Percentiles rank a stretch among this genome's conserved stretches.
Conservation (phyloP, 2,329 filamentous ascomycete genomes). For the Alternaria metachromatica region DNA sequence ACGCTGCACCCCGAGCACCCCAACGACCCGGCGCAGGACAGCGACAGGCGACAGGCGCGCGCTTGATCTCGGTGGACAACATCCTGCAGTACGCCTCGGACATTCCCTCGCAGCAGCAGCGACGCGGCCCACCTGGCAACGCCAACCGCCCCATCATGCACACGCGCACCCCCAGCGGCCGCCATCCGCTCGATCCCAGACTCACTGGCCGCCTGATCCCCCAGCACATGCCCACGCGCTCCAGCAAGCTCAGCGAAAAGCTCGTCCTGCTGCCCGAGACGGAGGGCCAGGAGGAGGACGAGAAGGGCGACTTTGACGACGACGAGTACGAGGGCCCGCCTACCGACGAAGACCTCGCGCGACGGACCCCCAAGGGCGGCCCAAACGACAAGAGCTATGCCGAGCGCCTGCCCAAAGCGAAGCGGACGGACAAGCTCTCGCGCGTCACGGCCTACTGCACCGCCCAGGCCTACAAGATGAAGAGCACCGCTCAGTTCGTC, state of each 20-base stretch:
- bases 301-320: conserved; percentile 64
- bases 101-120: conserved; percentile 93
- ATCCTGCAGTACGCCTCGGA: conserved; percentile 93
- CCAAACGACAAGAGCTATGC: conserved; percentile 85
- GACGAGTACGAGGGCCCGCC: conserved; percentile 64
- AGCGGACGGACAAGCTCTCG: conserved; percentile 85
- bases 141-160: conserved; percentile 57
- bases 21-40: conserved; percentile 34
- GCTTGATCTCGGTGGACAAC: conserved; percentile 87
- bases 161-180: conserved; percentile 57
- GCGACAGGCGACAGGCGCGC: conserved; percentile 52
- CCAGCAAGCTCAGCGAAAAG: conserved; percentile 95
- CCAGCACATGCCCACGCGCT: conserved; percentile 77
- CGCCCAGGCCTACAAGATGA: conserved; percentile 90
- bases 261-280: conserved; percentile 93
- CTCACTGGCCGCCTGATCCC: conserved; percentile 64
- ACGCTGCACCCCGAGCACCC: conserved; percentile 46
- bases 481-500: conserved; percentile 85
- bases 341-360: conserved; percentile 69
- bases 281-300: conserved; percentile 60
- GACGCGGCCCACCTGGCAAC: conserved; percentile 70
- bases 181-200: conserved; percentile 61
- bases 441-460: conserved; percentile 96
- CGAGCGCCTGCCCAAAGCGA: conserved; percentile 86
- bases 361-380: conserved; percentile 70